Conservation (phyloP, 2,329 filamentous ascomycete species). For the Botrytis fragariae region DNA sequence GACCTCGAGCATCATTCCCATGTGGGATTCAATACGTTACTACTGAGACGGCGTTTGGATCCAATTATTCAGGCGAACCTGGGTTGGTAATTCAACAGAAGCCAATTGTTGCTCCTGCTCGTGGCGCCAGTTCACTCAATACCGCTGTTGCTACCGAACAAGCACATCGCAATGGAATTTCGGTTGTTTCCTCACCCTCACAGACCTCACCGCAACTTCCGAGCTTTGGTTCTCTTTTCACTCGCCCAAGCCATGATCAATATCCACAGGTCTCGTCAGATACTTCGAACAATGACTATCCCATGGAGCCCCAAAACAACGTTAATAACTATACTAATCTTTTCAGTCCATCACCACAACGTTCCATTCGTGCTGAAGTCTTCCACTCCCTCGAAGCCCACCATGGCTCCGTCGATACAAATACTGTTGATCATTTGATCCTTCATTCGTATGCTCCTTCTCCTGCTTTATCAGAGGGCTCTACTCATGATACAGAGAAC, state of each 20-base stretch:
- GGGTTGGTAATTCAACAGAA: background rate
- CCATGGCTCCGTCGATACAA: background rate
- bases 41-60: background rate
- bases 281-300: background rate
- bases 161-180: no score
- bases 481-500: background rate
- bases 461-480: background rate
- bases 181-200: no score
- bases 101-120: background rate
- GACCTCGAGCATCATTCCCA: background rate
- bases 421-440: background rate
- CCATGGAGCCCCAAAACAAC: background rate
- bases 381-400: background rate
- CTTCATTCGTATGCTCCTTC: background rate
- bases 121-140: background rate
- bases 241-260: accelerated
- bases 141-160: background rate
- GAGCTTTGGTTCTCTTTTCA: background rate
- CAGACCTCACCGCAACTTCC: background rate
- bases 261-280: background rate
- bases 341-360: background rate
- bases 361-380: background rate
- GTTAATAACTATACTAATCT: background rate
- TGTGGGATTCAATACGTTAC: background rate
- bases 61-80: background rate